Percentiles rank a stretch among this genome's conserved stretches.
Evolutionary conservation across 352 stramenopile species (phyloP).

Genomic region (Aphanomyces stellatus): DNA sequence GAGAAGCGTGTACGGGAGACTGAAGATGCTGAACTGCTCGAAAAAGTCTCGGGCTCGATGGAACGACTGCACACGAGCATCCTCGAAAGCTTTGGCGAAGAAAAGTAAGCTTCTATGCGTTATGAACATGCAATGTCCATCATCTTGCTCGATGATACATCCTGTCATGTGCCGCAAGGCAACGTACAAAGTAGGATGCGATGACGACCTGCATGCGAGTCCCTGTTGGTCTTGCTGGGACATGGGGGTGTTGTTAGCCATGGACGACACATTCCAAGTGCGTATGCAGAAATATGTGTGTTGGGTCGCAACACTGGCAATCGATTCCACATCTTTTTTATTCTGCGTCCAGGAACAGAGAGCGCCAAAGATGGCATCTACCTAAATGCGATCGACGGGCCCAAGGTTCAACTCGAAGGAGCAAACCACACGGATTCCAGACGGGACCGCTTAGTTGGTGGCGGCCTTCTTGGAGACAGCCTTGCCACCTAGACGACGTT

Average conservation of each 20-base stretch:
- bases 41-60: constrained; percentile 72
- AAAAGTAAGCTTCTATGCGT: too few species aligned
- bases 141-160: too few species aligned
- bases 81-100: constrained; percentile 63
- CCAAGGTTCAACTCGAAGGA: neutral
- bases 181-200: too few species aligned
- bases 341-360: neutral
- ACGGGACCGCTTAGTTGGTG: constrained; percentile 63
- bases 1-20: constrained; percentile 41
- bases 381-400: neutral
- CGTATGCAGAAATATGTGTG: neutral
- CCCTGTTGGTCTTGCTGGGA: too few species aligned
- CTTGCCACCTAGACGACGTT: constrained; percentile 28
- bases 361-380: neutral
- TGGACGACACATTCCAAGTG: neutral
- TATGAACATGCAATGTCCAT: too few species aligned
- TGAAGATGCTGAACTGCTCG: constrained; percentile 71
- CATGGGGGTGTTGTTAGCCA: neutral
- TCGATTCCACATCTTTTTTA: constrained; percentile 14
- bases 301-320: too few species aligned
- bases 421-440: neutral
- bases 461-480: constrained; percentile 85
- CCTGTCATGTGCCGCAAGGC: too few species aligned
- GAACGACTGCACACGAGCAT: constrained; percentile 69
- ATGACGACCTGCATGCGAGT: too few species aligned